Conservation (phyloP, 345 rosid genomes). For the Heritiera fomes region DNA sequence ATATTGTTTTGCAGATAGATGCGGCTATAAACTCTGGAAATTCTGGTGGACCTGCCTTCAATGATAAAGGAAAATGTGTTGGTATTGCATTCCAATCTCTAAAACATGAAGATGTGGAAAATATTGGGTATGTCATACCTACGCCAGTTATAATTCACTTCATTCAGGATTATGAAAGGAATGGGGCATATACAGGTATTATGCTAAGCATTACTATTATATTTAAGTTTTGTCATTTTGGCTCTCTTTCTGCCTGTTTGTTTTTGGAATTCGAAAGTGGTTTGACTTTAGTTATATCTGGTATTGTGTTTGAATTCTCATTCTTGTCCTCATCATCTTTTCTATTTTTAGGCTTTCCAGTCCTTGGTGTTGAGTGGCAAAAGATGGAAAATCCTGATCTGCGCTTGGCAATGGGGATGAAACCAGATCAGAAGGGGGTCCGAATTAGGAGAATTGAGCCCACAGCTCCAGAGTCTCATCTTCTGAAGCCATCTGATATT, state of each 20-base stretch:
- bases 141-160: slow-evolving; percentile 91
- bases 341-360: slow-evolving; percentile 68
- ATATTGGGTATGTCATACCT: slow-evolving; percentile 93
- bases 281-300: background rate
- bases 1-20: slow-evolving; percentile 61
- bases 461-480: slow-evolving; percentile 79
- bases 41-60: slow-evolving; percentile 98
- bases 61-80: slow-evolving; percentile 83
- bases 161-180: slow-evolving; percentile 84
- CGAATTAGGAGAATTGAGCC: slow-evolving; percentile 93
- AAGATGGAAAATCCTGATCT: slow-evolving; percentile 97
- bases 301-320: background rate
- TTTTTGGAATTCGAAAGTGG: slow-evolving; percentile 18
- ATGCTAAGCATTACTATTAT: background rate
- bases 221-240: background rate
- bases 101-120: slow-evolving; percentile 92
- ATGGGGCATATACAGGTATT: slow-evolving; percentile 82
- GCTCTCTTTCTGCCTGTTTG: slow-evolving; percentile 2
- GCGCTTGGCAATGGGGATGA: slow-evolving; percentile 82
- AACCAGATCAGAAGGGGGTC: slow-evolving; percentile 79
- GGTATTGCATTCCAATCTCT: slow-evolving; percentile 99
- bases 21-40: slow-evolving; percentile 98
- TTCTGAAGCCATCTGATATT: slow-evolving; percentile 82
- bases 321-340: slow-evolving; percentile 21
- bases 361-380: slow-evolving; percentile 98